Percentiles rank a stretch among this genome's conserved stretches.
phyloP scores from a whole-genome alignment of 495 filamentous ascomycete species.

The Parmelia sp. region DNA sequence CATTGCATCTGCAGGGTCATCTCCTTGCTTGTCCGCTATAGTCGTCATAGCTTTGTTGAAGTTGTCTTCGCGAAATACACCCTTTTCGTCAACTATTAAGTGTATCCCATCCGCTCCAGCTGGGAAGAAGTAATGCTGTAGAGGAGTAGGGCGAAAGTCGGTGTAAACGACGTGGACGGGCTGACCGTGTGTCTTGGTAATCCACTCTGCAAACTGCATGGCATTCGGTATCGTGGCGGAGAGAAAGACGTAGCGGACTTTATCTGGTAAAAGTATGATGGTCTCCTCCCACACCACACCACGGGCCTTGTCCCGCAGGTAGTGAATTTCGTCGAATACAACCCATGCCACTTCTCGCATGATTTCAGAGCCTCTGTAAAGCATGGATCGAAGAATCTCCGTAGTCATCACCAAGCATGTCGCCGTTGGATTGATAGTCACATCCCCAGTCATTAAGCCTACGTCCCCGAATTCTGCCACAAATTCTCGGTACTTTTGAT shows the following conservation, averaged over 20 bases:
- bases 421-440: slow-evolving; percentile 96
- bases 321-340: slow-evolving; percentile 96
- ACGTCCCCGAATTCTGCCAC: slow-evolving; percentile 92
- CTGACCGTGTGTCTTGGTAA: slow-evolving; percentile 91
- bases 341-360: slow-evolving; percentile 99
- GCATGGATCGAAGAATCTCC: slow-evolving; percentile 97
- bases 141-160: slow-evolving; percentile 89
- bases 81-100: slow-evolving; percentile 92
- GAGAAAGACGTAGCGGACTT: slow-evolving; percentile 96
- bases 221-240: slow-evolving; percentile 99
- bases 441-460: slow-evolving; percentile 97
- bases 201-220: slow-evolving; percentile 99
- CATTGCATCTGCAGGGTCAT: slow-evolving; percentile 69
- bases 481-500: slow-evolving; percentile 98
- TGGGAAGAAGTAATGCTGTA: slow-evolving; percentile 97
- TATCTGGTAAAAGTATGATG: slow-evolving; percentile 93
- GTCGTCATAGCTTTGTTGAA: slow-evolving; percentile 90
- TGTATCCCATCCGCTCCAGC: slow-evolving; percentile 90
- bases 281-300: slow-evolving; percentile 99
- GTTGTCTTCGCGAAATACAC: slow-evolving; percentile 89
- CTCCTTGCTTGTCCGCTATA: slow-evolving; percentile 81
- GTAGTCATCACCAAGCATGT: slow-evolving; percentile 99
- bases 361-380: slow-evolving; percentile 96
- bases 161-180: slow-evolving; percentile 98
- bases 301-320: slow-evolving; percentile 88